phyloP scores from a whole-genome alignment of 2,329 filamentous ascomycete genomes.

The Albophoma yamanashiensis region DNA sequence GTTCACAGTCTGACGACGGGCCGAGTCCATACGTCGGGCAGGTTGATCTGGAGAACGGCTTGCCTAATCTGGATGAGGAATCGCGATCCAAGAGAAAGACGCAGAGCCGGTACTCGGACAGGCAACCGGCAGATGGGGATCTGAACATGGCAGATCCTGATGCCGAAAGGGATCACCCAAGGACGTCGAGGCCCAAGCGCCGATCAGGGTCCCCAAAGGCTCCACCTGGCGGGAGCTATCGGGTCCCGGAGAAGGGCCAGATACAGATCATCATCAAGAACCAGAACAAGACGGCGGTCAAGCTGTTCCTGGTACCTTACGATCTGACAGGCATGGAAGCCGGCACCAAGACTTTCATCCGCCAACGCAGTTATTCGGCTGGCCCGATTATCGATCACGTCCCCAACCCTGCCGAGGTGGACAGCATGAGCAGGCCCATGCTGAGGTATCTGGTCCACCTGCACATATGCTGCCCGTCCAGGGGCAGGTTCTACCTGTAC shows the following conservation, averaged over 20 bases:
- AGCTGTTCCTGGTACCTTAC: slow-evolving; percentile 89
- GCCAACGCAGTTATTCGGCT: slow-evolving; percentile 85
- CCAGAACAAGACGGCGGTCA: slow-evolving; percentile 95
- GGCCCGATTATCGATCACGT: slow-evolving; percentile 69
- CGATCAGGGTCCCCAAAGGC: slow-evolving; percentile 41
- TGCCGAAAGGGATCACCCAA: slow-evolving; percentile 19
- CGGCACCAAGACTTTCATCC: slow-evolving; percentile 90
- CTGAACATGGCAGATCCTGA: slow-evolving; percentile 10
- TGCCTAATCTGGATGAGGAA: slow-evolving; percentile 43
- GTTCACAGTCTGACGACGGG: slow-evolving; percentile 62
- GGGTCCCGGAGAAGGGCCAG: slow-evolving; percentile 88
- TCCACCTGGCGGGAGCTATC: slow-evolving; percentile 80
- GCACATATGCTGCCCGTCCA: slow-evolving; percentile 81
- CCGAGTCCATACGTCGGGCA: slow-evolving; percentile 94
- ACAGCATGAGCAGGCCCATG: slow-evolving; percentile 48
- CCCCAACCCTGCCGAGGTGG: slow-evolving; percentile 18
- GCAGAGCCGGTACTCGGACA: slow-evolving; percentile 31
- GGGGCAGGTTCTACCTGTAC: slow-evolving; percentile 80
- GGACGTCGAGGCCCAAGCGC: slow-evolving; percentile 33
- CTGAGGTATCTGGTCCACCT: slow-evolving; percentile 86
- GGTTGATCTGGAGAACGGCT: slow-evolving; percentile 77
- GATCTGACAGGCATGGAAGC: slow-evolving; percentile 87
- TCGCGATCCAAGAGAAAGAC: slow-evolving; percentile 36
- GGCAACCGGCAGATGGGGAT: slow-evolving; percentile 16
- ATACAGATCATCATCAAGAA: slow-evolving; percentile 97